A percentile compares a stretch with the other conserved stretches of the same genome.
These are phyloP conservation scores for Euphorbia schlechtendalii DNA, from an alignment of 441 rosid species.

Conservation along the genomic window DNA sequence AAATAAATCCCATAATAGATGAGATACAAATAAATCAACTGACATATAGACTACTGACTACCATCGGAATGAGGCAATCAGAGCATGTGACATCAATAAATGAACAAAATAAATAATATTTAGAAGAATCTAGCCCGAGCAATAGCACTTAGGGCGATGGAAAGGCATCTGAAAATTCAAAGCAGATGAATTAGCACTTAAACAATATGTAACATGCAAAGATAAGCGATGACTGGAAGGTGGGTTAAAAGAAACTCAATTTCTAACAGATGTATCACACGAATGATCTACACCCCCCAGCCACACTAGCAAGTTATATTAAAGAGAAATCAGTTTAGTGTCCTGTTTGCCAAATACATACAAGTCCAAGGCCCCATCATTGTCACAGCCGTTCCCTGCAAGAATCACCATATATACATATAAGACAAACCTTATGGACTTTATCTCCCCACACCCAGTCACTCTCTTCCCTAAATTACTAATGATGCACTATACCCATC, in stretches of 20 bases:
- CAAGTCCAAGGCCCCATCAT: constrained; percentile 87
- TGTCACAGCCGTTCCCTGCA: constrained; percentile 95
- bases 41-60: neutral
- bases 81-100: constrained; percentile 17
- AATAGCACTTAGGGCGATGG: constrained; percentile 30
- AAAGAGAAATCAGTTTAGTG: constrained; percentile 36
- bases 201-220: constrained; percentile 22
- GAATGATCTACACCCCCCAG: constrained; percentile 35
- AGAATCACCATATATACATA: constrained; percentile 96
- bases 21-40: constrained; percentile 36
- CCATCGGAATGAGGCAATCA: constrained; percentile 8
- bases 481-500: constrained; percentile 36
- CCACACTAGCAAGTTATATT: constrained; percentile 33
- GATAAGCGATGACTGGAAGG: constrained; percentile 4
- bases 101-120: constrained; percentile 12
- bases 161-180: constrained; percentile 57
- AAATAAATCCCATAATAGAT: constrained; percentile 30
- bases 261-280: constrained; percentile 8
- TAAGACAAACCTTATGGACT: constrained; percentile 85
- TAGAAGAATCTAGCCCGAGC: constrained; percentile 37
- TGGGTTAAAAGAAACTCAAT: neutral
- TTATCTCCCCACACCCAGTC: constrained; percentile 60
- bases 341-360: constrained; percentile 75
- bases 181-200: constrained; percentile 44
- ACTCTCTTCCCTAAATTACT: constrained; percentile 42